These are phyloP conservation scores for Mycocentrospora acerina DNA, from an alignment of 2,329 filamentous ascomycete species.

Conservation along the genomic window DNA sequence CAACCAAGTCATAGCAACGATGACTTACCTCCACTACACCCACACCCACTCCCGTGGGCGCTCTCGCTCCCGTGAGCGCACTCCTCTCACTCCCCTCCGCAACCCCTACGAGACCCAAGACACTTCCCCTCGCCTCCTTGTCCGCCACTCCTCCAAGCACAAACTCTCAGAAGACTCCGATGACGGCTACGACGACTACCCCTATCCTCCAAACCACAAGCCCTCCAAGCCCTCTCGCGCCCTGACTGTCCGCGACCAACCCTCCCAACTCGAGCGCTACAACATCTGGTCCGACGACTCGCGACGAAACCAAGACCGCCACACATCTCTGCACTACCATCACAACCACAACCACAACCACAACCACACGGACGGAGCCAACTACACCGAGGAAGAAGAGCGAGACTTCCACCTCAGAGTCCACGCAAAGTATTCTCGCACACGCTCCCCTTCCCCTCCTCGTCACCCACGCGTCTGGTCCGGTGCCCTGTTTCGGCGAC, in stretches of 20 bases:
- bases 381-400: slow-evolving; percentile 20
- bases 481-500: slow-evolving; percentile 21
- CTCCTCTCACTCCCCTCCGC: slow-evolving; percentile 12
- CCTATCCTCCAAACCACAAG: slow-evolving; percentile 20
- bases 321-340: slow-evolving; percentile 5
- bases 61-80: slow-evolving; percentile 24
- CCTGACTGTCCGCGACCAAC: slow-evolving; percentile 27
- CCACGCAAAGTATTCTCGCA: slow-evolving; percentile 21
- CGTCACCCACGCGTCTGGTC: slow-evolving; percentile 16
- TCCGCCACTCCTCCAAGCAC: slow-evolving; percentile 13
- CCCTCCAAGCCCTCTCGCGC: slow-evolving; percentile 24
- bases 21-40: slow-evolving; percentile 28
- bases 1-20: slow-evolving; percentile 13
- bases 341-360: slow-evolving; percentile 9
- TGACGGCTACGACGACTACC: slow-evolving; percentile 33
- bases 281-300: slow-evolving; percentile 15
- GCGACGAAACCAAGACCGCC: slow-evolving; percentile 6
- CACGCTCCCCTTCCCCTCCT: slow-evolving; percentile 9
- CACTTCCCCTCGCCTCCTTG: slow-evolving; percentile 29
- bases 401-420: slow-evolving; percentile 26
- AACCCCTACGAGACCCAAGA: slow-evolving; percentile 20
- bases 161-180: slow-evolving; percentile 27
- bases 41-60: slow-evolving; percentile 19
- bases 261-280: slow-evolving; percentile 24
- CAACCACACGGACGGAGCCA: slow-evolving; percentile 6